Percentiles rank a stretch among this genome's conserved stretches.
phyloP scores from a whole-genome alignment of 768 basidiomycete species.

The Russula vinacea region DNA sequence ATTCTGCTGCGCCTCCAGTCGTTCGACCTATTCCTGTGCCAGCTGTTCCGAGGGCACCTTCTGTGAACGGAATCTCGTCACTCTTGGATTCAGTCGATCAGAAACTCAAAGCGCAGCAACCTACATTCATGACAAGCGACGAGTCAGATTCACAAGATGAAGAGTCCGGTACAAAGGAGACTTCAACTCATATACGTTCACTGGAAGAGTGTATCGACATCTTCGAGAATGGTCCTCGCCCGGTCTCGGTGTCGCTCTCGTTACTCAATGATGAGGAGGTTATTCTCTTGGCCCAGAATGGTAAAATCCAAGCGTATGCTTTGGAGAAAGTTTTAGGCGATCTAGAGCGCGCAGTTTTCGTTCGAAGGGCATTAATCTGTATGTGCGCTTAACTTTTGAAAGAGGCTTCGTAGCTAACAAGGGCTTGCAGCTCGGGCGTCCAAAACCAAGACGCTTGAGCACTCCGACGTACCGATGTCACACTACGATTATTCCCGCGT shows the following conservation, averaged over 20 bases:
- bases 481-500: slow-evolving; percentile 94
- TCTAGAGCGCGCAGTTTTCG: slow-evolving; percentile 77
- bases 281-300: slow-evolving; percentile 79
- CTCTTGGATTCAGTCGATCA: slow-evolving; percentile 57
- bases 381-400: slow-evolving; percentile 38
- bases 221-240: slow-evolving; percentile 69
- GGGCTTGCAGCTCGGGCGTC: slow-evolving; percentile 70
- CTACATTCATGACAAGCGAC: slow-evolving; percentile 30
- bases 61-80: slow-evolving; percentile 40
- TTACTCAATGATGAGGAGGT: slow-evolving; percentile 89
- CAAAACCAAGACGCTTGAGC: slow-evolving; percentile 76
- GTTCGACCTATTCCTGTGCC: slow-evolving; percentile 32
- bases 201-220: slow-evolving; percentile 78
- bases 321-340: slow-evolving; percentile 93
- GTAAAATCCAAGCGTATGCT: slow-evolving; percentile 93
- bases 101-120: slow-evolving; percentile 43
- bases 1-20: slow-evolving; percentile 24
- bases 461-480: slow-evolving; percentile 74
- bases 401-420: slow-evolving; percentile 13
- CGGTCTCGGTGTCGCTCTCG: slow-evolving; percentile 52
- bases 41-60: slow-evolving; percentile 19
- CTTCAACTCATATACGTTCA: slow-evolving; percentile 42
- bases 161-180: slow-evolving; percentile 24
- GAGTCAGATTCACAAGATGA: slow-evolving; percentile 32
- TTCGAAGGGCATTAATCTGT: slow-evolving; percentile 90